Base-by-base conservation (phyloP, 495 filamentous ascomycete species). In the Xylaria palmicola region DNA sequence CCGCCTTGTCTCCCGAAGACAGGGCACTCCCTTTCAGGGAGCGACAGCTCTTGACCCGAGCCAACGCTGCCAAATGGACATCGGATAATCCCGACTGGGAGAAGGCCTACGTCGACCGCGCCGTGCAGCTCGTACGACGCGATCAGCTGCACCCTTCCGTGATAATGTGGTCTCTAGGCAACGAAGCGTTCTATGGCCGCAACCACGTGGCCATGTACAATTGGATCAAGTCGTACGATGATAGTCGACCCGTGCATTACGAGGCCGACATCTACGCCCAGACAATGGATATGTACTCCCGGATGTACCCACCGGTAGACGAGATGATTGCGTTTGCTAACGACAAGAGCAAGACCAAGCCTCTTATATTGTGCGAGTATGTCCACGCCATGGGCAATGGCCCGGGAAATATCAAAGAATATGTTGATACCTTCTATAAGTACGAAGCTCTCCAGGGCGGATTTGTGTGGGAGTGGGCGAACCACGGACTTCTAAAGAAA, bases 391-490 rank as follows among this genome's bases (percentile, higher is more conserved):
- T 90, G 87, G 88, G 88, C 2, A 91, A 89, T 59, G 88, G 86
- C 0, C 88, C 88, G 0, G 88, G 88, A 1, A 80, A 77, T 20
- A 75, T 90, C 6, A 77, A 86, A 66, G 87, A 89, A 60, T 90
- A 90, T 60, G 75, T 84, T 39, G 76, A 86, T 17, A 75, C 77
- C 1, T 90, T 89, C 65, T 78, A 79, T 13, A 70, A 78, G 30
- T 65, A 88, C 58, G 79, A 76, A 0, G 77, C 79, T 9, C 76
- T 90, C 6, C 86, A 89, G 64, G 88, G 88, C 1, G 88, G 88
- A 6, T 90, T 86, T 56, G 81, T 89, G 27, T 90, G 88, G 86
- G 86, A 89, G 67, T 90, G 87, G 87, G 82, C 85, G 1, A 90
- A 89, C 65, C 87, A 89, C 56, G 87, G 88, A 0, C 73, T 91